These are phyloP conservation scores for Spinacia oleracea DNA, from an alignment of 179 eudicot species.

Conservation along the genomic window DNA sequence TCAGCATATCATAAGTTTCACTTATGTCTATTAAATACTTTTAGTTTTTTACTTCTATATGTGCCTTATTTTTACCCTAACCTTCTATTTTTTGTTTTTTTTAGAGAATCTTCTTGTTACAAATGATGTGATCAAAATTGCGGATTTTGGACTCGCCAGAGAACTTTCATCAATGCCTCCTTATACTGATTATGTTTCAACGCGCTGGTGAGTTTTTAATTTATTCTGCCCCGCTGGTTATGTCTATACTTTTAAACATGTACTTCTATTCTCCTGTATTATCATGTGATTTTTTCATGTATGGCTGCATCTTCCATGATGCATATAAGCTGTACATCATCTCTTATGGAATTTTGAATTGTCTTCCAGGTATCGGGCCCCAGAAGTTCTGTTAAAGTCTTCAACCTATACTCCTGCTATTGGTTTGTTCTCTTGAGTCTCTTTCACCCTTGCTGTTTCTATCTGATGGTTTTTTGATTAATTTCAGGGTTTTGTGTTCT, in stretches of 20 bases:
- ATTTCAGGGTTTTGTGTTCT: background rate
- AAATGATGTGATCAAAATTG: slow-evolving; percentile 68
- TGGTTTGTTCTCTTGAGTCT: slow-evolving; percentile 45
- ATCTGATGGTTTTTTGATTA: background rate
- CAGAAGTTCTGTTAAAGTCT: slow-evolving; percentile 87
- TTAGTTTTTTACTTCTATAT: background rate
- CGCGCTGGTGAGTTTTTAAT: slow-evolving; percentile 75
- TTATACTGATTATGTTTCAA: slow-evolving; percentile 93
- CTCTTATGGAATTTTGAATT: slow-evolving; percentile 19
- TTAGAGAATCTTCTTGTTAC: slow-evolving; percentile 91
- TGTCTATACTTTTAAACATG: background rate
- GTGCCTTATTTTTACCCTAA: background rate
- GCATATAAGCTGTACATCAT: background rate
- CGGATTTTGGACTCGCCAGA: slow-evolving; percentile 95
- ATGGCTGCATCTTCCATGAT: background rate
- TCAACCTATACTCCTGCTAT: slow-evolving; percentile 77
- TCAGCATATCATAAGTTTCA: background rate
- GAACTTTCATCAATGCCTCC: slow-evolving; percentile 88
- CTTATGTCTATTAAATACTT: background rate
- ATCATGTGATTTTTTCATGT: background rate
- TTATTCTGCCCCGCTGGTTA: background rate
- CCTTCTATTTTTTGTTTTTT: slow-evolving; percentile 10
- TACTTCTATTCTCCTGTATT: background rate
- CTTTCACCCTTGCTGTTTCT: background rate
- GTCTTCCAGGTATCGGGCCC: slow-evolving; percentile 87